Evolutionary conservation across 1,284 basidiomycete species (phyloP), one percentile per base, ranked within the genome.

Genomic region (Flammula alnicola): DNA sequence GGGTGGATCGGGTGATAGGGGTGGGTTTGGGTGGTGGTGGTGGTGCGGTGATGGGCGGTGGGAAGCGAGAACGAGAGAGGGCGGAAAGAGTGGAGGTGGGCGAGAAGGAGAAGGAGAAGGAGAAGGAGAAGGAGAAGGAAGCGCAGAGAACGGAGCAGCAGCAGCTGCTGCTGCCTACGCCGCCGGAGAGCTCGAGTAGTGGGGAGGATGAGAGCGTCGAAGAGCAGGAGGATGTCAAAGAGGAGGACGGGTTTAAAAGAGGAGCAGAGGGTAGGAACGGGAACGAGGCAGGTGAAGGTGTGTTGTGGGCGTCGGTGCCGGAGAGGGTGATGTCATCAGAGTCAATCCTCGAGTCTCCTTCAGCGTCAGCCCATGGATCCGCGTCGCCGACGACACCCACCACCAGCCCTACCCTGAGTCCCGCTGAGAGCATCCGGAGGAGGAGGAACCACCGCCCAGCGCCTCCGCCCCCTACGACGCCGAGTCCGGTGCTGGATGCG

Each of bases 151-250:
- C n/a, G n/a, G n/a, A n/a, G n/a, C n/a, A n/a, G n/a, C n/a, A n/a
- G n/a, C n/a, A n/a, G n/a, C n/a, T n/a, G n/a, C n/a, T n/a, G 23
- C 41, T 49, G 26, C 47, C 40, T 2, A 49, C 47, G 30, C 47
- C 47, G 40, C 47, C 47, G 11, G 47, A 49, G 12, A 40, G 30
- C n/a, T 32, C 30, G 26, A 48, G 50, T 12, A 43, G 39, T n/a
- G 35, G 14, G 10, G 37, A 40, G 23, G 26, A 30, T 11, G 27
- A 20, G 3, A 38, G 30, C 14, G 31, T 25, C 20, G 49, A 46
- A 16, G 40, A 29, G 1, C 32, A 45, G 35, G 33, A 23, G 2
- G 29, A 22, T 6, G 39, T 23, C 14, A 27, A 42, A 11, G 44
- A 16, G 26, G 33, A 43, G 33, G 20, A 3, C 5, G 33, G 27